A percentile compares a stretch with the other conserved stretches of the same genome.
Evolutionary conservation across 306 rosid species (phyloP).

Genomic region (Cucurbita ficifolia): DNA sequence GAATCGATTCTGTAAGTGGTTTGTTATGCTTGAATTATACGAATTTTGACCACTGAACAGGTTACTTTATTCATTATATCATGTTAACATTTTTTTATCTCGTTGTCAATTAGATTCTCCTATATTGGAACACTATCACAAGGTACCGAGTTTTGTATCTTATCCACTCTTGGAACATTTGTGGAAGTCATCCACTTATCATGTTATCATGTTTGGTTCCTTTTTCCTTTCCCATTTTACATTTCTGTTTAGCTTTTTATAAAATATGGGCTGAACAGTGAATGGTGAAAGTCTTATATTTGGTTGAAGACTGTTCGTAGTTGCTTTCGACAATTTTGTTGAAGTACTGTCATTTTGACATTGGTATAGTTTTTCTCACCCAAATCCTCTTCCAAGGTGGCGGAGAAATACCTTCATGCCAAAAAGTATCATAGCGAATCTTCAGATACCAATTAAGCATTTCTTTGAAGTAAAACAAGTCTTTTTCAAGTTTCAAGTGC

Average conservation of each 20-base stretch:
- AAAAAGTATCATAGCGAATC: neutral
- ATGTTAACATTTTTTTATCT: neutral
- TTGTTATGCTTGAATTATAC: slow-evolving; percentile 14
- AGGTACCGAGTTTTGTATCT: neutral
- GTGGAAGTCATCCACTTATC: neutral
- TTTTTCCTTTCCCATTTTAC: neutral
- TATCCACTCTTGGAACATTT: neutral
- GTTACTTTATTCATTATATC: neutral
- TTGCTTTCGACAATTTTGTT: neutral
- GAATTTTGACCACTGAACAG: slow-evolving; percentile 9
- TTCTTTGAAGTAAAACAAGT: neutral
- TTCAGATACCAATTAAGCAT: neutral
- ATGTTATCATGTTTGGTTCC: neutral
- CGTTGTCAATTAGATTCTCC: neutral
- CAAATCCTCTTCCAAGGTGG: neutral
- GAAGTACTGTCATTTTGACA: neutral
- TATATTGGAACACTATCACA: neutral
- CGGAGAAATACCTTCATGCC: neutral
- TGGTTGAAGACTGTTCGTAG: neutral
- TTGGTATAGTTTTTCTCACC: neutral
- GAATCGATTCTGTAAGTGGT: slow-evolving; percentile 58
- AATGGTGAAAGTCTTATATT: neutral
- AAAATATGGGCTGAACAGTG: neutral
- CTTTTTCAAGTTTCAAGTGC: neutral
- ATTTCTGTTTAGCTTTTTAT: neutral